Evolutionary conservation across 2,329 filamentous ascomycete species (phyloP), one percentile per base, ranked within the genome.

Genomic region (Purpureocillium lavendulum): DNA sequence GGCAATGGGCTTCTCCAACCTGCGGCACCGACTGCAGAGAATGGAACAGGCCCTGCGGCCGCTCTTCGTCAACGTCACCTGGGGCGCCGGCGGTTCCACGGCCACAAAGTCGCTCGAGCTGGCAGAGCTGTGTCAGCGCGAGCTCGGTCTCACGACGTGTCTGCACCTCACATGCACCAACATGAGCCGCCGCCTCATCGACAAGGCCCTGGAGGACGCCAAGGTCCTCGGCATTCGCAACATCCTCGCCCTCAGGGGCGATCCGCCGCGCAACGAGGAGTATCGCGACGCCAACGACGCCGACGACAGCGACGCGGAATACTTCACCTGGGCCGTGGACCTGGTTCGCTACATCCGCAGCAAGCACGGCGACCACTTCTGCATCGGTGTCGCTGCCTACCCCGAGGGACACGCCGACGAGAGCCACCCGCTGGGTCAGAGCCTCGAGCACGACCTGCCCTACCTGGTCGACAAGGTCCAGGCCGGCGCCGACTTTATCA

Each of bases 121-220:
- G 46, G 92, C 92, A 34, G 90, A 97, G 66, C 78, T 97, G 53
- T 96, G 89, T 62, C 92, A 97, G 68, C 76, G 88, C 45, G 87
- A 95, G 64, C 67, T 97, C 40, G 86, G 86, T 43, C 73, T 98
- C 43, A 97, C 92, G 32, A 98, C 92, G 45, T 96, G 92, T 61
- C 71, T 98, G 49, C 92, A 98, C 60, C 70, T 98, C 49, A 98
- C 92, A 3, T 98, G 92, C 64, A 98, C 92, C 40, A 97, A 98
- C 61, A 97, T 97, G 90, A 92, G 84, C 58, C 78, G 82, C 49
- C 75, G 74, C 37, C 66, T 94, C 51, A 80, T 98, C 43, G 92
- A 98, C 54, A 82, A 89, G 58, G 86, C 90, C 1, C 67, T 98
- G 48, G 86, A 94, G 53, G 86, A 94, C 55, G 90, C 90, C 35